Base-by-base conservation (phyloP, 768 basidiomycete genomes). In the Lactarius pseudohatsudake region DNA sequence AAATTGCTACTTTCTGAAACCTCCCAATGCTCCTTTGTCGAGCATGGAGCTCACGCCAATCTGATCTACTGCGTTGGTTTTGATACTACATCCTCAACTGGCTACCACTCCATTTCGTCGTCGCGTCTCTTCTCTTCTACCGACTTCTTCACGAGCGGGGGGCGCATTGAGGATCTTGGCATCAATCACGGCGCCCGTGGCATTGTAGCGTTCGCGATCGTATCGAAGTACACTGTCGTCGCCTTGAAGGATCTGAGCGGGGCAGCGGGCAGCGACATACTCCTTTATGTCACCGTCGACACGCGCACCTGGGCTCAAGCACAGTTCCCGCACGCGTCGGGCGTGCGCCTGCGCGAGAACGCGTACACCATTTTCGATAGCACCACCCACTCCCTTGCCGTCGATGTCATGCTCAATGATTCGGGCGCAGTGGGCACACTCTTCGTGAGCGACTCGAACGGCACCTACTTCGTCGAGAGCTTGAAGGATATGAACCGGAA, bases 281-380 rank as follows among this genome's bases (percentile, higher is more conserved):
- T 88, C 56, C 80, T 98, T 10, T 98, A 94, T 72, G 94, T 97
- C 43, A 86, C 91, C 0, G 82, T 92, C 4, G 92, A 98, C 75
- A 88, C 91, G 7, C 82, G 84, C 72, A 83, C 80, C 1, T 99
- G 95, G 95, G 89, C 90, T 2, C 87, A 89, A 71, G 94, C 93
- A 2, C 86, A 87, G 66, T 98, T 99, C 81, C 97, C 97, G 3
- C 97, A 97, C 73, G 89, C 91, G 3, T 88, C 87, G 0, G 86
- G 85, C 3, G 88, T 90, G 2, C 82, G 83, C 41, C 83, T 97
- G 16, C 84, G 88, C 9, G 94, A 96, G 79, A 96, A 96, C 74
- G 92, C 92, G 6, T 98, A 99, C 75, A 98, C 97, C 11, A 88
- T 99, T 72, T 90, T 99, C 66, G 95, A 98, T 76, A 91, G 89